phyloP scores from a whole-genome alignment of 139 green algal genomes.

The Tetradesmus lagerheimii region DNA sequence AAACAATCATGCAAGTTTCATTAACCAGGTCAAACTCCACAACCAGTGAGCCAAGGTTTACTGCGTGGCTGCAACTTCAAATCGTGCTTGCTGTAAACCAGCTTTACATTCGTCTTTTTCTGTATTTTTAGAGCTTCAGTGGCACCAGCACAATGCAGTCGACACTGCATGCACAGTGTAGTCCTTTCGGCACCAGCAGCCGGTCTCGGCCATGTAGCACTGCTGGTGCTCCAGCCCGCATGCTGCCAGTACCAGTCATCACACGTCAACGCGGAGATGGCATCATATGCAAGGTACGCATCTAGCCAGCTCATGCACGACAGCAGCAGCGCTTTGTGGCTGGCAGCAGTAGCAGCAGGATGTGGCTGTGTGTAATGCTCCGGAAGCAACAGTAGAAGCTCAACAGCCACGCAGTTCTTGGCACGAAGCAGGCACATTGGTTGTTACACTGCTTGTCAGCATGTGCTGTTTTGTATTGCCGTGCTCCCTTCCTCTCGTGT shows the following conservation, averaged over 20 bases:
- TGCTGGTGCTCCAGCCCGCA: neutral
- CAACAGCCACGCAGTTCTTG: too few species aligned
- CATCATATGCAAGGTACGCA: neutral
- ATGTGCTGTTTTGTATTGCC: too few species aligned
- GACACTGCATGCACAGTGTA: neutral
- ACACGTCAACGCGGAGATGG: neutral
- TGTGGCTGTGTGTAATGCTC: neutral
- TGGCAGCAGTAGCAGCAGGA: neutral
- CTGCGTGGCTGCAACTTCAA: neutral
- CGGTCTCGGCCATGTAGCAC: neutral
- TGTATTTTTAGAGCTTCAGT: too few species aligned
- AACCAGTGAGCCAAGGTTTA: neutral
- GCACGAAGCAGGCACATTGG: too few species aligned
- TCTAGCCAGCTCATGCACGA: neutral
- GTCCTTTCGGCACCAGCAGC: neutral
- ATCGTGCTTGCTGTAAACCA: neutral
- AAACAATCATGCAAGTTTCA: neutral
- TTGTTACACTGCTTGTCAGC: too few species aligned
- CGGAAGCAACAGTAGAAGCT: too few species aligned
- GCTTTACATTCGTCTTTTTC: too few species aligned
- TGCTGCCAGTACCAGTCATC: neutral
- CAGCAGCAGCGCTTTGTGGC: neutral
- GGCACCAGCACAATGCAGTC: neutral
- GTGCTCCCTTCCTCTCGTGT: too few species aligned
- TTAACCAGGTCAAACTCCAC: neutral